Evolutionary conservation across 192 early-diverging fungal genomes (phyloP), one percentile per base, ranked within the genome.

Genomic region (Umbelopsis ramanniana): DNA sequence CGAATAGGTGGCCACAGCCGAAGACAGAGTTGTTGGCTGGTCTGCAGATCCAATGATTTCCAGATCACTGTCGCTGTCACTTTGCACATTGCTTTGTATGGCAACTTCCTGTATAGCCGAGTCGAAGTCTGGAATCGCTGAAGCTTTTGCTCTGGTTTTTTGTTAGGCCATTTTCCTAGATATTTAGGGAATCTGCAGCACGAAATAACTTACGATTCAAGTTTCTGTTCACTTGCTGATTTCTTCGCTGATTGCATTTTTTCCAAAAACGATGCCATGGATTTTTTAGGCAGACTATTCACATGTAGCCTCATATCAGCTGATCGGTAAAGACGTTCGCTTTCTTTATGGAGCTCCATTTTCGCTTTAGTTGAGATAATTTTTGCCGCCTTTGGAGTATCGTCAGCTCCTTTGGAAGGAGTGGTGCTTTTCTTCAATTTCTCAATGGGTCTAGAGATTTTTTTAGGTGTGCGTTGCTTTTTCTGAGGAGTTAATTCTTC

Each of bases 51-150:
- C 72, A 38, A 78, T 48, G 40, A 78, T 74, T n/a, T 74, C 72
- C 19, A 78, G 57, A 48, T 78, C 77, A 67, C 73, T 73, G 11
- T 74, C 72, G 38, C 66, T 71, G 19, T 69, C 72, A 35, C 57
- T 63, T 19, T 12, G 6, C 4, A 37, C 57, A 12, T 17, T 37
- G 7, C 29, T 29, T 29, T 29, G 29, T 29, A 2, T 29, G 29
- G 29, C 29, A 3, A 26, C 9, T 19, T 37, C 19, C 0, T 37
- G 12, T 38, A 33, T 63, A 19, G 57, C 57, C 33, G 19, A 37
- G 17, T 63, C n/a, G 5, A 63, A 37, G 4, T 63, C 33, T 63
- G 48, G 48, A 6, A 19, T 10, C 5, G 15, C 48, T 19, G 40
- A 43, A 43, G 40, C 2, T 1, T 7, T 43, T 43, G 40, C 40